Percentiles rank a stretch among this genome's conserved stretches.
Evolutionary conservation across 1,139 yeast species (phyloP).

Genomic region (Yamadazyma sp.): DNA sequence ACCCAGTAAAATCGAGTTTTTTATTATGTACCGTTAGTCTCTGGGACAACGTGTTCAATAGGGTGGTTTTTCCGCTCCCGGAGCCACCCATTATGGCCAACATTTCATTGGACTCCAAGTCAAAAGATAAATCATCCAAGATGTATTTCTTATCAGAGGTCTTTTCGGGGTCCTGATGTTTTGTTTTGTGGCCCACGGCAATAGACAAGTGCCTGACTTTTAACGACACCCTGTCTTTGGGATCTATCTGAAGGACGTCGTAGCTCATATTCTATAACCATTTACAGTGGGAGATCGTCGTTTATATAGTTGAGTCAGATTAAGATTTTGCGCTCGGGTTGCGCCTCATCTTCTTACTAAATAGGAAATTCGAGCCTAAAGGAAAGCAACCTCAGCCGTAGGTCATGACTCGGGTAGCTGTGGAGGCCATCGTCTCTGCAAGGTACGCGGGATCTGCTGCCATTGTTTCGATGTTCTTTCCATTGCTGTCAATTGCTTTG

Average conservation of each 20-base stretch:
- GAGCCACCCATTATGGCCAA: conserved; percentile 83
- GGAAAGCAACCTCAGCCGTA: too few relatives aligned
- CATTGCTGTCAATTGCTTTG: too few relatives aligned
- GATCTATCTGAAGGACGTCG: conserved; percentile 21
- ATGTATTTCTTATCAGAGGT: conserved; percentile 17
- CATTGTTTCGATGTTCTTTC: too few relatives aligned
- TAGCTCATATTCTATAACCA: conserved; percentile 14
- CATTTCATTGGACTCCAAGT: conserved; percentile 50
- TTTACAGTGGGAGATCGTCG: too few relatives aligned
- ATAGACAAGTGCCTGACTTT: conserved; percentile 32
- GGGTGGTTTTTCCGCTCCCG: conserved; percentile 85
- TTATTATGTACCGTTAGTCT: conserved; percentile 44
- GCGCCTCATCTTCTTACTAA: too few relatives aligned
- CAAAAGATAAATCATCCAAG: conserved; percentile 50
- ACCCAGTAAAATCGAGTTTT: conserved; percentile 32
- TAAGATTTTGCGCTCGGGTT: background rate
- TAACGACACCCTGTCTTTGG: conserved; percentile 27
- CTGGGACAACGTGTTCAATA: conserved; percentile 70
- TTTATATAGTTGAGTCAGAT: too few relatives aligned
- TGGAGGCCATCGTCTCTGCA: too few relatives aligned
- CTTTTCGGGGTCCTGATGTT: conserved; percentile 1
- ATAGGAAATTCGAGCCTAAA: background rate
- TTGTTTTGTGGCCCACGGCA: conserved; percentile 22
- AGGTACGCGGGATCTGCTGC: too few relatives aligned
- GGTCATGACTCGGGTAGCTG: too few relatives aligned